These are phyloP conservation scores for Hortaea sp. DNA, from an alignment of 2,329 filamentous ascomycete genomes.

Conservation along the genomic window DNA sequence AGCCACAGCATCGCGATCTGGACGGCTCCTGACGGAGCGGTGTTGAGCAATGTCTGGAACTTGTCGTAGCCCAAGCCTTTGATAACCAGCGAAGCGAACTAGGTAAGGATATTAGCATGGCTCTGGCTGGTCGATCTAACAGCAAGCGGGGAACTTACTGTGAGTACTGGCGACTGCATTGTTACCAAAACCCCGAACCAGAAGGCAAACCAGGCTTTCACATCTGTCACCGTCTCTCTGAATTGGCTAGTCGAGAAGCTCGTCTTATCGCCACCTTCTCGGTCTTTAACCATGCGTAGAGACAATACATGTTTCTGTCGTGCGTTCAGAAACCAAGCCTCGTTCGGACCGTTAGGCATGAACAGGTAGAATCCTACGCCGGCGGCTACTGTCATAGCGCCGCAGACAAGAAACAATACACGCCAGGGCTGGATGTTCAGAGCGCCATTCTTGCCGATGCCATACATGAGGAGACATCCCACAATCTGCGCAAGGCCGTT, in stretches of 20 bases:
- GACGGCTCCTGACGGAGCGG: slow-evolving; percentile 39
- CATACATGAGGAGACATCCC: slow-evolving; percentile 41
- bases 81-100: neutral
- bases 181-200: neutral
- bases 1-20: slow-evolving; percentile 40
- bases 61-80: slow-evolving; percentile 34
- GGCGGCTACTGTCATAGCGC: slow-evolving; percentile 34
- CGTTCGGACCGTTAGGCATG: slow-evolving; percentile 38
- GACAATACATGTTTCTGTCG: slow-evolving; percentile 35
- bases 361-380: slow-evolving; percentile 38
- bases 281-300: slow-evolving; percentile 27
- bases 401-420: slow-evolving; percentile 40
- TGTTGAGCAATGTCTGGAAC: slow-evolving; percentile 39
- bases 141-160: too few relatives aligned
- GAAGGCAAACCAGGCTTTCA: slow-evolving; percentile 27
- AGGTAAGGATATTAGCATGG: neutral
- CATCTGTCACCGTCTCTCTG: slow-evolving; percentile 36
- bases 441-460: slow-evolving; percentile 35
- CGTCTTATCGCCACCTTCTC: slow-evolving; percentile 34
- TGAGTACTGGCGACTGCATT: neutral
- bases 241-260: slow-evolving; percentile 36
- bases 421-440: slow-evolving; percentile 37
- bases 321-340: slow-evolving; percentile 41
- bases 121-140: too few relatives aligned
- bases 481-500: slow-evolving; percentile 39